A percentile compares a stretch with the other conserved stretches of the same genome.
These are phyloP conservation scores for Psilocybe mexicana DNA, from an alignment of 1,284 basidiomycete genomes.

Conservation along the genomic window DNA sequence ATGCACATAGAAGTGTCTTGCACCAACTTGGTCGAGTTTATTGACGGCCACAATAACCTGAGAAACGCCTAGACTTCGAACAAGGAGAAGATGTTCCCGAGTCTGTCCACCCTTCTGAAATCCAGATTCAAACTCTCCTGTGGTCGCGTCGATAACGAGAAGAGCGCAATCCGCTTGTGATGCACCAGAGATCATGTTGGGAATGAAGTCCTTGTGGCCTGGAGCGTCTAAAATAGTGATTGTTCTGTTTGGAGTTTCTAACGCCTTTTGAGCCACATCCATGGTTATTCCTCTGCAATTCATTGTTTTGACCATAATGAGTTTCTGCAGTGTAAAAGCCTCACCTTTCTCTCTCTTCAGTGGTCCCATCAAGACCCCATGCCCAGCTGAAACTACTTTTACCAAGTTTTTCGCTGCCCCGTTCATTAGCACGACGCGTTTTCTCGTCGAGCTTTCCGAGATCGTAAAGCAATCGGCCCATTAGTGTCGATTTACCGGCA, in stretches of 20 bases:
- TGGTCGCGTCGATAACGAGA: slow-evolving; percentile 90
- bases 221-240: slow-evolving; percentile 96
- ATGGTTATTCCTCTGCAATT: slow-evolving; percentile 88
- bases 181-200: slow-evolving; percentile 99
- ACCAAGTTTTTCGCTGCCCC: slow-evolving; percentile 88
- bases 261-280: slow-evolving; percentile 89
- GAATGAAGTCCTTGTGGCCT: slow-evolving; percentile 96
- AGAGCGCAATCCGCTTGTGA: slow-evolving; percentile 96
- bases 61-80: slow-evolving; percentile 91
- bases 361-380: slow-evolving; percentile 94
- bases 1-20: neutral
- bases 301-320: slow-evolving; percentile 5
- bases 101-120: slow-evolving; percentile 96
- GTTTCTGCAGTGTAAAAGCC: slow-evolving; percentile 21
- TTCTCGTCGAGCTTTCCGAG: slow-evolving; percentile 88
- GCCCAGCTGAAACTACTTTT: slow-evolving; percentile 98
- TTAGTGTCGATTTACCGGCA: slow-evolving; percentile 97
- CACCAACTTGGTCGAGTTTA: slow-evolving; percentile 81
- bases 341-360: slow-evolving; percentile 90
- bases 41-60: slow-evolving; percentile 94
- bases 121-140: slow-evolving; percentile 94
- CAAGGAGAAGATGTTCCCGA: slow-evolving; percentile 92
- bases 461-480: slow-evolving; percentile 94
- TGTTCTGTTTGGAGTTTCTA: slow-evolving; percentile 75
- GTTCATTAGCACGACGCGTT: slow-evolving; percentile 81